A percentile compares a stretch with the other conserved stretches of the same genome.
Conservation (phyloP, 2,329 filamentous ascomycete genomes). For the Aureobasidium subglaciale region DNA sequence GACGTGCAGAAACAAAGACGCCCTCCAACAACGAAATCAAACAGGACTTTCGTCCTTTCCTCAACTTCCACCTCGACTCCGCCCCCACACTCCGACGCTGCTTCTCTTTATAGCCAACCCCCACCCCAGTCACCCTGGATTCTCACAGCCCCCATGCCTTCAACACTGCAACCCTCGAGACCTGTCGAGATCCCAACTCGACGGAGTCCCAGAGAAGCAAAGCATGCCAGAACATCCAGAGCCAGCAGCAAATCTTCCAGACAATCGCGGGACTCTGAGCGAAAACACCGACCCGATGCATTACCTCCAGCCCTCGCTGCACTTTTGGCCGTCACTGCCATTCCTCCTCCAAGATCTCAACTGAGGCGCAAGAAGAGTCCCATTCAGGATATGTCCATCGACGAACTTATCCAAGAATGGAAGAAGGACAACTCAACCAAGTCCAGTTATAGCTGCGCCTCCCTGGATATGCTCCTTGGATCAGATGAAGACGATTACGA, state of each 20-base stretch:
- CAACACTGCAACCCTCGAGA: conserved; percentile 26
- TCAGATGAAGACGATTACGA: conserved; percentile 43
- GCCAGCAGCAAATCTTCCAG: conserved; percentile 24
- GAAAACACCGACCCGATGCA: conserved; percentile 35
- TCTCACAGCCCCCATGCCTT: conserved; percentile 5
- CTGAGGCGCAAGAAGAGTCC: conserved; percentile 34
- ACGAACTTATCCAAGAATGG: conserved; percentile 50
- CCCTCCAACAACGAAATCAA: not conserved
- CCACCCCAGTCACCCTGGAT: conserved; percentile 6
- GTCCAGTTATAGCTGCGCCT: conserved; percentile 26
- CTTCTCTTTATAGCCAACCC: not conserved
- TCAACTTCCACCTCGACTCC: not conserved
- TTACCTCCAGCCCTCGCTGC: conserved; percentile 51
- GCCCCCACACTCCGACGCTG: not conserved
- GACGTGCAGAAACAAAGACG: not conserved
- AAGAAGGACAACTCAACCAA: conserved; percentile 38
- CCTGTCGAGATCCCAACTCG: conserved; percentile 35
- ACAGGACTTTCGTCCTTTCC: not conserved
- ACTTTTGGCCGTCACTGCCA: conserved; percentile 52
- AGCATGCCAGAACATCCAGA: conserved; percentile 28
- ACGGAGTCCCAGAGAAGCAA: conserved; percentile 25
- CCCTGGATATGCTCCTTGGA: conserved; percentile 50
- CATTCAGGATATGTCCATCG: conserved; percentile 44
- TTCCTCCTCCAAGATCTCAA: conserved; percentile 44
- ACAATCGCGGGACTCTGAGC: conserved; percentile 19